phyloP scores from a whole-genome alignment of 306 rosid genomes.

The Myrica gale region DNA sequence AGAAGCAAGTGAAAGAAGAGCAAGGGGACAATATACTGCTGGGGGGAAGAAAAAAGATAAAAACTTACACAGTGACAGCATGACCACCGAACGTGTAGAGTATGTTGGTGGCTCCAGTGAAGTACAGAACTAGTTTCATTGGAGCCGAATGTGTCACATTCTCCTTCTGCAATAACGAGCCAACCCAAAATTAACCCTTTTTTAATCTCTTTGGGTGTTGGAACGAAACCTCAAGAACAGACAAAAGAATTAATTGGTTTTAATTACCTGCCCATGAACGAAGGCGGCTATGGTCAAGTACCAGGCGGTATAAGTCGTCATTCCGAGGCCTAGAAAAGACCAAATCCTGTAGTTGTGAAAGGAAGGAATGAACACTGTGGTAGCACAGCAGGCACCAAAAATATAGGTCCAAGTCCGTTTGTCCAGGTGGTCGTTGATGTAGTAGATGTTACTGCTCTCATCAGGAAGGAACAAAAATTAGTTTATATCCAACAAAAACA shows the following conservation, averaged over 20 bases:
- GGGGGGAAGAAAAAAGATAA: slow-evolving; percentile 4
- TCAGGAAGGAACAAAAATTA: slow-evolving; percentile 7
- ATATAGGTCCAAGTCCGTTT: slow-evolving; percentile 97
- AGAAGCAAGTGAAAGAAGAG: slow-evolving; percentile 21
- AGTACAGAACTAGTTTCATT: slow-evolving; percentile 70
- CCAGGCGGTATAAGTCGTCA: slow-evolving; percentile 99
- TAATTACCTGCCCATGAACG: slow-evolving; percentile 75
- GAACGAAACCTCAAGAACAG: not conserved
- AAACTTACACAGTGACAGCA: slow-evolving; percentile 88
- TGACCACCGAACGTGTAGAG: slow-evolving; percentile 99
- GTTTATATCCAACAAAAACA: not conserved
- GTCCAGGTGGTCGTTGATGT: slow-evolving; percentile 84
- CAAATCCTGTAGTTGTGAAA: slow-evolving; percentile 93
- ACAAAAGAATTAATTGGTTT: too few species aligned
- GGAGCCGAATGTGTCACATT: slow-evolving; percentile 79
- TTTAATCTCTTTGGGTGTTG: not conserved
- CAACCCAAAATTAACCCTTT: not conserved
- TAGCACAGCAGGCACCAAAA: slow-evolving; percentile 98
- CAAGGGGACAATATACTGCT: not conserved
- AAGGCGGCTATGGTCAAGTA: slow-evolving; percentile 67
- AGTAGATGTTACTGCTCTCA: slow-evolving; percentile 78
- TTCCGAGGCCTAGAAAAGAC: slow-evolving; percentile 96
- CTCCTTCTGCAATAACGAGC: slow-evolving; percentile 40
- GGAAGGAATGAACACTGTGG: slow-evolving; percentile 96
- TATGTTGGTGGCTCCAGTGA: slow-evolving; percentile 97